Conservation (phyloP, 139 green algal species). For the Picochlorum sp. region DNA sequence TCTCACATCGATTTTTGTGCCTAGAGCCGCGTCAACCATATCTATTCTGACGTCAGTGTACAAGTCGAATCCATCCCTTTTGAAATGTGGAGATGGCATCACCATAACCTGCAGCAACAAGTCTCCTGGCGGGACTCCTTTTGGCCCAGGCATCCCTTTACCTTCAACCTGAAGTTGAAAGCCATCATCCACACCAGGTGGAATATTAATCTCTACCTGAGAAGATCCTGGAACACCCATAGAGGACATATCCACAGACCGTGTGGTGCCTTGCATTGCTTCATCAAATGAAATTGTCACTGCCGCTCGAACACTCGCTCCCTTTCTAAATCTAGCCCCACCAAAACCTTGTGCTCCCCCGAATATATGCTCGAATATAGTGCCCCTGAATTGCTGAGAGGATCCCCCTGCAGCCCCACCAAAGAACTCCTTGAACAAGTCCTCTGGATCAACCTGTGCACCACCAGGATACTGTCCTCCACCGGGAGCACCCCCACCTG, state of each 20-base stretch:
- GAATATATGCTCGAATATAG: constrained; percentile 25
- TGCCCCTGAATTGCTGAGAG: not conserved
- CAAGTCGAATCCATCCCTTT: constrained; percentile 40
- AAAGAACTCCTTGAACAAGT: constrained; percentile 40
- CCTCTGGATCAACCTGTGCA: constrained; percentile 30
- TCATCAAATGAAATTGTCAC: constrained; percentile 43
- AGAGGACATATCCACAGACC: constrained; percentile 24
- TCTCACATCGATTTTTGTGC: constrained; percentile 40
- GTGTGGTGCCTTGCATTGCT: constrained; percentile 42
- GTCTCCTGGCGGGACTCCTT: constrained; percentile 19
- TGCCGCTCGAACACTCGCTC: constrained; percentile 16
- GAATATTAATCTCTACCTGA: constrained; percentile 46
- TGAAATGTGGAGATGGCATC: constrained; percentile 36
- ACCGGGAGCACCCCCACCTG: constrained; percentile 7
- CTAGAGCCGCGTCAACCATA: constrained; percentile 49
- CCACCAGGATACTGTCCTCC: constrained; percentile 22
- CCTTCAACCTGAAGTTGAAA: constrained; percentile 34
- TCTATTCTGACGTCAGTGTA: constrained; percentile 24
- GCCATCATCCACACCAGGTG: constrained; percentile 47
- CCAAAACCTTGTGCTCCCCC: not conserved
- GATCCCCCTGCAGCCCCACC: constrained; percentile 21
- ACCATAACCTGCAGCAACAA: constrained; percentile 51
- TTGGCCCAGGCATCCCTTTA: constrained; percentile 7
- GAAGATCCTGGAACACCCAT: constrained; percentile 12
- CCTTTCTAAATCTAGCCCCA: not conserved